Percentiles rank a stretch among this genome's conserved stretches.
Evolutionary conservation across 108 stramenopile species (phyloP).

Genomic region (Skeletonema potamos): DNA sequence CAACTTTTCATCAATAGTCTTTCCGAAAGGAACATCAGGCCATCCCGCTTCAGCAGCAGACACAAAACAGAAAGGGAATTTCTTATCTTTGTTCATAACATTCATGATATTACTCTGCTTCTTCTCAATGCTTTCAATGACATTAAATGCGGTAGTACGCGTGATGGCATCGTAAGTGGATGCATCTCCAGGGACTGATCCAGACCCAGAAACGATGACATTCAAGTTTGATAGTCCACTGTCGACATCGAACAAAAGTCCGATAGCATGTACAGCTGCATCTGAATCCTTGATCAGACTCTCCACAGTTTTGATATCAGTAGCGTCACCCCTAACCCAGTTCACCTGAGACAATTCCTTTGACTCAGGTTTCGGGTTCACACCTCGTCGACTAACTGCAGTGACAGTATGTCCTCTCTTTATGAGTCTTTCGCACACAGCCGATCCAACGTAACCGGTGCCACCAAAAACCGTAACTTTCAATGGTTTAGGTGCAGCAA

Average conservation of each 20-base stretch:
- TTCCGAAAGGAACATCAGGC: slow-evolving; percentile 75
- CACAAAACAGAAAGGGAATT: slow-evolving; percentile 72
- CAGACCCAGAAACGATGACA: slow-evolving; percentile 69
- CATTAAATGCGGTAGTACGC: slow-evolving; percentile 74
- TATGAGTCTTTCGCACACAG: slow-evolving; percentile 53
- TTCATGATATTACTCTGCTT: slow-evolving; percentile 30
- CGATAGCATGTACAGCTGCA: slow-evolving; percentile 60
- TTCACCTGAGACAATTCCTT: slow-evolving; percentile 45
- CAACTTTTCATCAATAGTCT: slow-evolving; percentile 53
- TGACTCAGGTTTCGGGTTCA: slow-evolving; percentile 53
- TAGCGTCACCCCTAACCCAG: slow-evolving; percentile 59
- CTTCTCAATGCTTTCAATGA: slow-evolving; percentile 61
- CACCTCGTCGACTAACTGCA: slow-evolving; percentile 50
- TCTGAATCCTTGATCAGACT: slow-evolving; percentile 42
- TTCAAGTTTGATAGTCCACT: slow-evolving; percentile 70
- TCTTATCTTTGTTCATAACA: slow-evolving; percentile 32
- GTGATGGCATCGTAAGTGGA: slow-evolving; percentile 87
- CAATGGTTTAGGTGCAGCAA: slow-evolving; percentile 27
- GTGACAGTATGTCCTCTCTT: slow-evolving; percentile 53
- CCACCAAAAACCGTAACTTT: slow-evolving; percentile 45
- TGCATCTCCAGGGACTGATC: slow-evolving; percentile 64
- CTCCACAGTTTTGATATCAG: slow-evolving; percentile 41
- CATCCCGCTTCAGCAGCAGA: slow-evolving; percentile 88
- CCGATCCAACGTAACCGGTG: slow-evolving; percentile 62
- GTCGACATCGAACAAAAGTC: slow-evolving; percentile 74